Conservation (phyloP, 768 basidiomycete species). For the Calocybe indica region DNA sequence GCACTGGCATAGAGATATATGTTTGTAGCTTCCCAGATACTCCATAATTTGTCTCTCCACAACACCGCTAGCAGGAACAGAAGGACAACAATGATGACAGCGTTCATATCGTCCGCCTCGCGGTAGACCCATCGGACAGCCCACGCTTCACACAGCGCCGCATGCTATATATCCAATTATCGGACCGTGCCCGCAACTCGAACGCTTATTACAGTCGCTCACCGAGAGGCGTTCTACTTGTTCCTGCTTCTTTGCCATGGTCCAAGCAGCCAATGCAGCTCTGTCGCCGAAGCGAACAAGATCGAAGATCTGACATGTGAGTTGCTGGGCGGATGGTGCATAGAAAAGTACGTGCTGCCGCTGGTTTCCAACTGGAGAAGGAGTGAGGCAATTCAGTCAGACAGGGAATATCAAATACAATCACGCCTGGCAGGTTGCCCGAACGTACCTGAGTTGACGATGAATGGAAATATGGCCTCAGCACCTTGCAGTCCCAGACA, state of each 20-base stretch:
- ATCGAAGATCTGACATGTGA: constrained; percentile 20
- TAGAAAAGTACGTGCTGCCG: no score
- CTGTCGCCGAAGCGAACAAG: constrained; percentile 10
- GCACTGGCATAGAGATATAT: background rate
- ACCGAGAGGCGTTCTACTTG: constrained; percentile 19
- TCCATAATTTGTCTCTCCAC: constrained; percentile 21
- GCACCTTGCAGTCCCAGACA: constrained; percentile 18
- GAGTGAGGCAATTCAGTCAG: constrained; percentile 4
- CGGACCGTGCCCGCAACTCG: background rate
- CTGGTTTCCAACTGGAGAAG: no score
- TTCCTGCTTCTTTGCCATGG: constrained; percentile 17
- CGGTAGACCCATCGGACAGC: constrained; percentile 19
- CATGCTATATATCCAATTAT: constrained; percentile 18
- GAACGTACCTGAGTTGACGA: constrained; percentile 17
- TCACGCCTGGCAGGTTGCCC: background rate
- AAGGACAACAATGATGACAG: constrained; percentile 19
- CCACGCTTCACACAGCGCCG: constrained; percentile 29
- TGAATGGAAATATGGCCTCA: constrained; percentile 24
- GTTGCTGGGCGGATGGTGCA: constrained; percentile 4
- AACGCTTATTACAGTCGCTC: constrained; percentile 2
- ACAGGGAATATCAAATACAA: background rate
- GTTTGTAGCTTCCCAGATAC: background rate
- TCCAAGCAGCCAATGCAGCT: constrained; percentile 19
- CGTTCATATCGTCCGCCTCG: constrained; percentile 10
- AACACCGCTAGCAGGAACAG: constrained; percentile 19